Evolutionary conservation across 2,329 filamentous ascomycete species (phyloP), one percentile per base, ranked within the genome.

Genomic region (Sordariomycetes sp.): DNA sequence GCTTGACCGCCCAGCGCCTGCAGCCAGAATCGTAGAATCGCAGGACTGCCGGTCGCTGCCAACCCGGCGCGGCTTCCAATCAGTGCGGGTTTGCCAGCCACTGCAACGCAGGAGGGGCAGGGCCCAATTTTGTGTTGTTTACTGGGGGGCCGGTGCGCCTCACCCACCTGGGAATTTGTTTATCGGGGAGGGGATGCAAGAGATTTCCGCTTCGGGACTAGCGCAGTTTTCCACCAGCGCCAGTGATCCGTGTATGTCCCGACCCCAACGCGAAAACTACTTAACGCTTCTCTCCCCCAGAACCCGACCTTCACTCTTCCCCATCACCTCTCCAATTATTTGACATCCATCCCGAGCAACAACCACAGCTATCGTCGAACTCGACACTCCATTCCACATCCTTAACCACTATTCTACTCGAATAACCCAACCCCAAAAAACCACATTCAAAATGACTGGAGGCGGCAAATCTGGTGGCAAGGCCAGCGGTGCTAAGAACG

Each of bases 391-490:
- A 64, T 65, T 69, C 61, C 61, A 52, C 60, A 63, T 61, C 63
- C 58, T 64, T 62, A 62, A 62, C 57, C 63, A 62, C 60, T 63
- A 61, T 54, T 61, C 61, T 58, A 63, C 60, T 60, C 20, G n/a
- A 50, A 50, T 10, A 46, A 60, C 62, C 64, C 65, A 54, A 51
- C 16, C 58, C 40, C 48, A 66, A 55, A 46, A 57, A 52, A 22
- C 28, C 55, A 51, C 55, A 50, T 34, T 57, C 51, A 97, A 90
- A 89, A 99, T 99, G 94, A 96, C 94, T 90, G 93, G 93, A 85
- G 93, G 93, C 79, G 94, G 94, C 79, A 99, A 99, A 82, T 97
- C 93, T 81, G 94, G 94, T 79, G 94, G 94, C 87, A 97, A 97
- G 88, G 92, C 93, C 82, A 93, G 89, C 81, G 91, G 92, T 81